phyloP scores from a whole-genome alignment of 2,329 filamentous ascomycete genomes.

The Xylariaceae sp. region DNA sequence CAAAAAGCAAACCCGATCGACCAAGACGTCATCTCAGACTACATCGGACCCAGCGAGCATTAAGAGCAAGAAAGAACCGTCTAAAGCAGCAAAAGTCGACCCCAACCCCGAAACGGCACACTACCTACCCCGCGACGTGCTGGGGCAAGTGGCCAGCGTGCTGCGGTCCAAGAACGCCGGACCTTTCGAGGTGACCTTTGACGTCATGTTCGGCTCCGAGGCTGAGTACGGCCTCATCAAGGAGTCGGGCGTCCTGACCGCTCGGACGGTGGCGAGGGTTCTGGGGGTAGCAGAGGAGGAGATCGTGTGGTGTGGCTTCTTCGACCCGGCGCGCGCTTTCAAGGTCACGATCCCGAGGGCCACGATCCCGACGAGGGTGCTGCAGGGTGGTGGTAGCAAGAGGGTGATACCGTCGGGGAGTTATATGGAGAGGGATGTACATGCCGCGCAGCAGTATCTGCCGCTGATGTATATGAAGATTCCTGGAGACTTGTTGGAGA shows the following conservation, averaged over 20 bases:
- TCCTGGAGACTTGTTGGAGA: constrained; percentile 14
- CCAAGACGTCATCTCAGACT: background rate
- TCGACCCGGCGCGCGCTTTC: constrained; percentile 42
- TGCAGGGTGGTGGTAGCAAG: constrained; percentile 3
- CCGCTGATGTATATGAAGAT: constrained; percentile 21
- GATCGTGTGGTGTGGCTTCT: constrained; percentile 37
- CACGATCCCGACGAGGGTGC: no score
- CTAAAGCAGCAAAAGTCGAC: background rate
- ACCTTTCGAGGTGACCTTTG: constrained; percentile 47
- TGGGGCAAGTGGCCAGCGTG: constrained; percentile 35
- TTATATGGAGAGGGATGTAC: constrained; percentile 28
- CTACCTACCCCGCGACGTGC: constrained; percentile 3
- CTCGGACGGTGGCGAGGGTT: constrained; percentile 30
- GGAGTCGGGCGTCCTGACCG: constrained; percentile 31
- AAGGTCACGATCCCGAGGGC: constrained; percentile 43
- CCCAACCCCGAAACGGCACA: background rate
- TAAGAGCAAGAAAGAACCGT: background rate
- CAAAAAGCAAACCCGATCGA: background rate
- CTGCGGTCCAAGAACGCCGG: constrained; percentile 47
- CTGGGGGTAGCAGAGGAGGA: constrained; percentile 26
- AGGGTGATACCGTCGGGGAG: background rate
- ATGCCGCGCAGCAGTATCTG: constrained; percentile 28
- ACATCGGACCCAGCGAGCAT: background rate
- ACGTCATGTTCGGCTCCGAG: constrained; percentile 41
- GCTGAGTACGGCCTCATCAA: constrained; percentile 34